Evolutionary conservation across 192 early-diverging fungal species (phyloP).

Genomic region (Coemansia sp.): DNA sequence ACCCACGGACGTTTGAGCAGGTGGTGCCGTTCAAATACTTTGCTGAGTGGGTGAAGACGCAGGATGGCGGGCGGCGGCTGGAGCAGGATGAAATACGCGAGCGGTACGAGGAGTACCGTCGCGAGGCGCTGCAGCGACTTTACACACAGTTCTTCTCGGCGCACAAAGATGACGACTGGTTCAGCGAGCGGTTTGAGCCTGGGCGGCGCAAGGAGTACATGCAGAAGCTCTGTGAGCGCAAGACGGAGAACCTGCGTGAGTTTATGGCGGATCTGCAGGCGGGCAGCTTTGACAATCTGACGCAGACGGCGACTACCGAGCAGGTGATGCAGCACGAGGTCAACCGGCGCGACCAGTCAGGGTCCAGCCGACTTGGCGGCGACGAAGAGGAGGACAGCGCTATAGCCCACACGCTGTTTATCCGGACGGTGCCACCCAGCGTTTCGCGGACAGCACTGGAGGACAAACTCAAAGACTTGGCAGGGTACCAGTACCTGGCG

Average conservation of each 20-base stretch:
- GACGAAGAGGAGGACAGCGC: constrained; percentile 46
- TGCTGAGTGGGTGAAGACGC: constrained; percentile 65
- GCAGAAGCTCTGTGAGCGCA: constrained; percentile 56
- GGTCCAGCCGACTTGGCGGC: constrained; percentile 20
- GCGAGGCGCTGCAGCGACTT: constrained; percentile 68
- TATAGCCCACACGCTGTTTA: constrained; percentile 67
- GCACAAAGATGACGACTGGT: constrained; percentile 88
- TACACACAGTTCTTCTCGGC: constrained; percentile 70
- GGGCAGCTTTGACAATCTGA: constrained; percentile 69
- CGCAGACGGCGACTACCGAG: constrained; percentile 35
- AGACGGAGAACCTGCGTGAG: constrained; percentile 55
- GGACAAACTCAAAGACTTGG: constrained; percentile 63
- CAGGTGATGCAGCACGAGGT: constrained; percentile 49
- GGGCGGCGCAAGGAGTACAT: constrained; percentile 59
- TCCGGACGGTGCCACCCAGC: constrained; percentile 75
- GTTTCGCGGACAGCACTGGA: constrained; percentile 65
- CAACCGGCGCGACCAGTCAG: constrained; percentile 38
- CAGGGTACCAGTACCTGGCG: constrained; percentile 81
- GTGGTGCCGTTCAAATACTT: constrained; percentile 75
- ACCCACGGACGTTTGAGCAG: constrained; percentile 77
- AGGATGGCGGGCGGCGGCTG: constrained; percentile 60
- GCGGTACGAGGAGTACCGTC: constrained; percentile 81
- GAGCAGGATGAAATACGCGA: constrained; percentile 79
- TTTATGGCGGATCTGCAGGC: constrained; percentile 68
- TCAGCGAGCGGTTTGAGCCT: constrained; percentile 90